Percentiles rank a stretch among this genome's conserved stretches.
Conservation (phyloP, 192 early-diverging fungal species). For the Diversispora eburnea region DNA sequence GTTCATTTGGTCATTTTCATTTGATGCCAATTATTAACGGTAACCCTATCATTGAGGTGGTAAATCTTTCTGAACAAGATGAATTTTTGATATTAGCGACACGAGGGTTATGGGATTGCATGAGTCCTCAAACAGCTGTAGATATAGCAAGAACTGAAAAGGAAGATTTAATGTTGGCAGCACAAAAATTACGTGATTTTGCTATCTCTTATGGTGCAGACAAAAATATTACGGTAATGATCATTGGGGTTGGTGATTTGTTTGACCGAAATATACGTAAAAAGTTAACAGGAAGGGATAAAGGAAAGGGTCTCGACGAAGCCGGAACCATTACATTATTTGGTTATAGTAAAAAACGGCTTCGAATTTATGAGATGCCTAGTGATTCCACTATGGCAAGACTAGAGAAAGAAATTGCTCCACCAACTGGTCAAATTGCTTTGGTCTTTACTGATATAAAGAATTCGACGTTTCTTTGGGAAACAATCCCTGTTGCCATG, state of each 20-base stretch:
- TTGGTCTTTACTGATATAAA: slow-evolving; percentile 94
- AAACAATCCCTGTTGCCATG: slow-evolving; percentile 80
- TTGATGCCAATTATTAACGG: slow-evolving; percentile 79
- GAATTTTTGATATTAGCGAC: slow-evolving; percentile 78
- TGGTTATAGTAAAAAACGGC: slow-evolving; percentile 33
- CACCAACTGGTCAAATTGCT: slow-evolving; percentile 77
- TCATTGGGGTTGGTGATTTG: slow-evolving; percentile 79
- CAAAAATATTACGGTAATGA: slow-evolving; percentile 82
- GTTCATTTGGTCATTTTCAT: slow-evolving; percentile 85
- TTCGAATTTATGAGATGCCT: slow-evolving; percentile 45
- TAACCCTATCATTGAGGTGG: slow-evolving; percentile 71
- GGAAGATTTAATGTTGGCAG: slow-evolving; percentile 71
- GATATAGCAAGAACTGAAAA: slow-evolving; percentile 79
- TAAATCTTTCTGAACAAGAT: slow-evolving; percentile 74
- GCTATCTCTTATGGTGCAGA: slow-evolving; percentile 78
- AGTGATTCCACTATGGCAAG: slow-evolving; percentile 53
- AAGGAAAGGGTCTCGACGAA: slow-evolving; percentile 29
- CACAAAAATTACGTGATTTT: slow-evolving; percentile 80
- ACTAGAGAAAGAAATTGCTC: slow-evolving; percentile 66
- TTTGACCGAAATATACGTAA: slow-evolving; percentile 48
- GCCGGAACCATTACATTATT: slow-evolving; percentile 25
- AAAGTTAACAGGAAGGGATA: slow-evolving; percentile 27
- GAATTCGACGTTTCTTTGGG: slow-evolving; percentile 91
- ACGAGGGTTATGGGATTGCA: slow-evolving; percentile 71
- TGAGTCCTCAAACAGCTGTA: slow-evolving; percentile 76